These are phyloP conservation scores for Geranium rotundifolium DNA, from an alignment of 345 rosid species.

Conservation along the genomic window DNA sequence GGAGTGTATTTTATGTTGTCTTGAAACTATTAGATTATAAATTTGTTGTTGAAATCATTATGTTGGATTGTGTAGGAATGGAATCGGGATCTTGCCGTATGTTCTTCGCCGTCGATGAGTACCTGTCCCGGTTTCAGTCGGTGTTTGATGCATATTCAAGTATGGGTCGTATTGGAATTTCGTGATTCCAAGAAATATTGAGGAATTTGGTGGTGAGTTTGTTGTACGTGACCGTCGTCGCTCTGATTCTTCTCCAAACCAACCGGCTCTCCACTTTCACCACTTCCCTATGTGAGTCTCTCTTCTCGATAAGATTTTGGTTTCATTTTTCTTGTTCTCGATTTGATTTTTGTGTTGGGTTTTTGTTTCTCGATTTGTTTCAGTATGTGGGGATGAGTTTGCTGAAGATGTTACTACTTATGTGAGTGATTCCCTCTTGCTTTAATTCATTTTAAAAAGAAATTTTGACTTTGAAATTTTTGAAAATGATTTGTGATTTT, in stretches of 20 bases:
- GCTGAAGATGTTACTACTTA: constrained; percentile 55
- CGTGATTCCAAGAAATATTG: too few species aligned
- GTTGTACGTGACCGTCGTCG: constrained; percentile 53
- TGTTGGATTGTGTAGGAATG: too few species aligned
- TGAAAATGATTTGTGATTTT: constrained; percentile 6
- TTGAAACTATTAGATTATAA: too few species aligned
- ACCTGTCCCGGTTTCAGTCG: too few species aligned
- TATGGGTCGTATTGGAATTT: too few species aligned
- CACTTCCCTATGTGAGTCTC: constrained; percentile 28
- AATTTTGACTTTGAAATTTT: background rate
- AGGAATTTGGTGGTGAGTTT: constrained; percentile 55
- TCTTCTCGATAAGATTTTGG: too few species aligned
- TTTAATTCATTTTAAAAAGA: background rate
- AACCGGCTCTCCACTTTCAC: constrained; percentile 41
- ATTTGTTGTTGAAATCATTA: too few species aligned
- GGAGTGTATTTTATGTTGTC: too few species aligned
- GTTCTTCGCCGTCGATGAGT: too few species aligned
- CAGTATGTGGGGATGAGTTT: constrained; percentile 58
- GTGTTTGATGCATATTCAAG: too few species aligned
- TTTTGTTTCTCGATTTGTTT: too few species aligned
- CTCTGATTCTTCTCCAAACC: constrained; percentile 69
- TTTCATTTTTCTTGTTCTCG: background rate
- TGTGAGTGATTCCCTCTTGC: constrained; percentile 30
- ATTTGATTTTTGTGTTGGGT: background rate
- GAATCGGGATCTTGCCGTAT: too few species aligned